Evolutionary conservation across 2,329 filamentous ascomycete genomes (phyloP).

Genomic region (Aspergillus pseudotamarii): DNA sequence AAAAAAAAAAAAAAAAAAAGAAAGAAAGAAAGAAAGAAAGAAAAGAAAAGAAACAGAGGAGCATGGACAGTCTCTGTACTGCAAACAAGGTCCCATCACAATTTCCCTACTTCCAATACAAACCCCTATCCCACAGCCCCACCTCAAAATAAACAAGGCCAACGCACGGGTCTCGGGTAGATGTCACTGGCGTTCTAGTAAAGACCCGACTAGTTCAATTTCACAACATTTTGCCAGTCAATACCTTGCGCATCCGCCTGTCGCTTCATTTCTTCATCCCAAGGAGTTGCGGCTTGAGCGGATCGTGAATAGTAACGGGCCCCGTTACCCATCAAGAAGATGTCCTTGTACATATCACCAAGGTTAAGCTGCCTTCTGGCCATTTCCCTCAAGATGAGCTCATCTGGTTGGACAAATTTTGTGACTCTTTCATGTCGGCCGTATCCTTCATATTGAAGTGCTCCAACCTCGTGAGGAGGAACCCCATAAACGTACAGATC

Average conservation of each 20-base stretch:
- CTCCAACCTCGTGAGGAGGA: slow-evolving; percentile 56
- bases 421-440: slow-evolving; percentile 34
- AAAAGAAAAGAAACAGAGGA: not conserved
- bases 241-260: slow-evolving; percentile 2
- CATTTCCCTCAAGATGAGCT: slow-evolving; percentile 61
- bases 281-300: not conserved
- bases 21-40: not conserved
- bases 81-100: not conserved
- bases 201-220: not conserved
- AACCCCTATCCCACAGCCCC: not conserved
- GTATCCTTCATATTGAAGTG: slow-evolving; percentile 42
- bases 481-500: slow-evolving; percentile 53
- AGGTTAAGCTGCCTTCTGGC: slow-evolving; percentile 56
- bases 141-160: not conserved
- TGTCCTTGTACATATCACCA: slow-evolving; percentile 57
- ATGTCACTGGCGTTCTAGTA: not conserved
- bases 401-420: slow-evolving; percentile 60
- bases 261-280: slow-evolving; percentile 11
- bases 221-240: slow-evolving; percentile 10
- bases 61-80: not conserved
- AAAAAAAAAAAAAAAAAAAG: not conserved
- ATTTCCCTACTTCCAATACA: not conserved
- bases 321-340: slow-evolving; percentile 48
- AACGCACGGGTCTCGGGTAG: not conserved
- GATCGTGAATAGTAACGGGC: not conserved